Evolutionary conservation across 176 grass and related monocot genomes (phyloP), one percentile per base, ranked within the genome.

Genomic region (Cocos nucifera): DNA sequence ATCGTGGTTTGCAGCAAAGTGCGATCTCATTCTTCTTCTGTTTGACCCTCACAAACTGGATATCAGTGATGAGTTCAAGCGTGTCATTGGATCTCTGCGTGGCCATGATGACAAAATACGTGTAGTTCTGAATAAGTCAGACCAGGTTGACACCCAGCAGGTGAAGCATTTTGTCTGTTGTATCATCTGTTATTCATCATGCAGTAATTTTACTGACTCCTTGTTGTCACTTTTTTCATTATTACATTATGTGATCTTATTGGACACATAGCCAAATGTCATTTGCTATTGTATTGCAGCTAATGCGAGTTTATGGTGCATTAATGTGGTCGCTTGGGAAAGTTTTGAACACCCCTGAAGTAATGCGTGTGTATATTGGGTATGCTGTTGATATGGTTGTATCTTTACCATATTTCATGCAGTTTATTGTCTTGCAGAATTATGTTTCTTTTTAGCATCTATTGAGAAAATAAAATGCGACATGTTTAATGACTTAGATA

Each of bases 281-380:
- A 60, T 21, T 70, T 61, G 18, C 17, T 58, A 54, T 66, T 16
- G 65, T 69, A 70, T 72, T 65, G 58, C 84, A 98, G 93, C 84
- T 98, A 72, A 98, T 98, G 93, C 92, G 93, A 78, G 88, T 98
- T 32, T 92, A 93, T 72, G 93, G 93, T 78, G 88, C 88, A 75
- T 83, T 98, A 67, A 98, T 92, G 85, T 98, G 93, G 93, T 98
- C 88, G 28, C 81, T 98, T 27, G 93, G 93, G 52, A 98, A 98
- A 89, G 93, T 98, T 66, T 58, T 98, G 73, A 92, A 98, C 62
- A 98, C 93, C 39, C 93, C 93, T 70, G 93, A 98, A 63, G 93
- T 98, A 62, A 70, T 71, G 16, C 88, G 88, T 49, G 88, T 98
- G 69, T 98, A 98, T 68, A 98, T 98, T 60, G 93, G 93, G 88